These are phyloP conservation scores for Penicillium digitatum DNA, from an alignment of 2,329 filamentous ascomycete species.

Conservation along the genomic window DNA sequence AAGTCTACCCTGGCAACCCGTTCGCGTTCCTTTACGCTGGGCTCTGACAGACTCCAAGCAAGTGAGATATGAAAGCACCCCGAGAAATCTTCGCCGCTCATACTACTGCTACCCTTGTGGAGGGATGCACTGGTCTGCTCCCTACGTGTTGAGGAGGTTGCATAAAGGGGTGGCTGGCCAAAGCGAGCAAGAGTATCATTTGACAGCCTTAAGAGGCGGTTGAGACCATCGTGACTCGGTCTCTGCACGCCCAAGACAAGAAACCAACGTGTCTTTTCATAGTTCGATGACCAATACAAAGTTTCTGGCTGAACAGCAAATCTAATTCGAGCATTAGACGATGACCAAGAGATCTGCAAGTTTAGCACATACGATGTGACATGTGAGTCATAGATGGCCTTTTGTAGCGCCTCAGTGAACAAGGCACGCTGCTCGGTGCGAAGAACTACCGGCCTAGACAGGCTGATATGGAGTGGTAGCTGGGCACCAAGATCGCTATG, in stretches of 20 bases:
- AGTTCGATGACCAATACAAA: slow-evolving; percentile 64
- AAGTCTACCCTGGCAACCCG: slow-evolving; percentile 25
- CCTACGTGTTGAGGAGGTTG: slow-evolving; percentile 5
- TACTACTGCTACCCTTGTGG: background rate
- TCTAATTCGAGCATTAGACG: slow-evolving; percentile 34
- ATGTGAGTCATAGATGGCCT: slow-evolving; percentile 41
- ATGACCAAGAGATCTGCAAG: background rate
- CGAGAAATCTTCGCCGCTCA: slow-evolving; percentile 41
- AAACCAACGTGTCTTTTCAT: slow-evolving; percentile 71
- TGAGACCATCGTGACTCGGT: slow-evolving; percentile 53
- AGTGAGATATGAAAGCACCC: slow-evolving; percentile 81
- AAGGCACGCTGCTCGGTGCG: slow-evolving; percentile 64
- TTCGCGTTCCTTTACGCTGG: slow-evolving; percentile 44
- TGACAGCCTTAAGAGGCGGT: slow-evolving; percentile 60
- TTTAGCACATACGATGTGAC: slow-evolving; percentile 44
- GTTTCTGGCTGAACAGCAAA: slow-evolving; percentile 47
- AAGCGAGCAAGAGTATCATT: slow-evolving; percentile 61
- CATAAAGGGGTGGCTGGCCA: slow-evolving; percentile 69
- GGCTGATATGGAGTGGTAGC: slow-evolving; percentile 81
- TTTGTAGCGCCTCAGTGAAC: slow-evolving; percentile 59
- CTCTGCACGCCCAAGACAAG: slow-evolving; percentile 65
- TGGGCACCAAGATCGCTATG: slow-evolving; percentile 72
- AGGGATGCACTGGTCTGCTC: background rate
- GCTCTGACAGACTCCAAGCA: slow-evolving; percentile 69
- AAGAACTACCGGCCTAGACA: slow-evolving; percentile 77